Conservation (phyloP, 495 filamentous ascomycete genomes). For the Xylaria cubensis region DNA sequence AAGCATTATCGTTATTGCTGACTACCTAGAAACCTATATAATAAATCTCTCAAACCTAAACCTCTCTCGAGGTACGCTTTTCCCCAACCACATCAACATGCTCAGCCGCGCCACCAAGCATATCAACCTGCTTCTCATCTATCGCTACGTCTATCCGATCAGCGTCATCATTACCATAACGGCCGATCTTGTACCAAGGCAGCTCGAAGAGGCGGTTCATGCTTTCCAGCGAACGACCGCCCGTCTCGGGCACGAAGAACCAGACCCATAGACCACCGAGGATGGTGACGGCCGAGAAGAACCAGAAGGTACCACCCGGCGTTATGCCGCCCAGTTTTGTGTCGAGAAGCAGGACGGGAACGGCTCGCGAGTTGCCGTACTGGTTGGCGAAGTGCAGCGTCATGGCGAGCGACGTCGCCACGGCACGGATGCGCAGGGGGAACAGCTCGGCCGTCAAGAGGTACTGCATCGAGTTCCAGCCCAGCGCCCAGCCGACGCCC, state of each 20-base stretch:
- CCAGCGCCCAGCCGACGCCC: slow-evolving; percentile 72
- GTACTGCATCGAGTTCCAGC: slow-evolving; percentile 80
- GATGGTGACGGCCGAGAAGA: slow-evolving; percentile 67
- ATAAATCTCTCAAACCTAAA: background rate
- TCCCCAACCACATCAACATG: slow-evolving; percentile 33
- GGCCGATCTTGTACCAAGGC: slow-evolving; percentile 70
- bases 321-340: slow-evolving; percentile 54
- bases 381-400: slow-evolving; percentile 74
- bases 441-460: slow-evolving; percentile 78
- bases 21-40: background rate
- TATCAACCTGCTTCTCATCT: slow-evolving; percentile 34
- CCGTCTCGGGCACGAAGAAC: slow-evolving; percentile 73
- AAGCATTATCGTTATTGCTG: background rate
- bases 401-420: slow-evolving; percentile 59
- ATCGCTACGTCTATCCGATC: slow-evolving; percentile 51
- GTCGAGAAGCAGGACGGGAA: slow-evolving; percentile 62
- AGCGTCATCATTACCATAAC: slow-evolving; percentile 64
- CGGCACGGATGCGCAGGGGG: slow-evolving; percentile 63
- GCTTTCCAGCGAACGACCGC: slow-evolving; percentile 64
- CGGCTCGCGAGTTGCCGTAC: slow-evolving; percentile 69
- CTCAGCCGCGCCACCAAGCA: slow-evolving; percentile 19
- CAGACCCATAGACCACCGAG: slow-evolving; percentile 63
- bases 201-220: slow-evolving; percentile 74
- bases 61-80: slow-evolving; percentile 19
- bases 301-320: slow-evolving; percentile 67